These are phyloP conservation scores for Apiotrichum siamense DNA, from an alignment of 1,284 basidiomycete genomes.

Conservation along the genomic window DNA sequence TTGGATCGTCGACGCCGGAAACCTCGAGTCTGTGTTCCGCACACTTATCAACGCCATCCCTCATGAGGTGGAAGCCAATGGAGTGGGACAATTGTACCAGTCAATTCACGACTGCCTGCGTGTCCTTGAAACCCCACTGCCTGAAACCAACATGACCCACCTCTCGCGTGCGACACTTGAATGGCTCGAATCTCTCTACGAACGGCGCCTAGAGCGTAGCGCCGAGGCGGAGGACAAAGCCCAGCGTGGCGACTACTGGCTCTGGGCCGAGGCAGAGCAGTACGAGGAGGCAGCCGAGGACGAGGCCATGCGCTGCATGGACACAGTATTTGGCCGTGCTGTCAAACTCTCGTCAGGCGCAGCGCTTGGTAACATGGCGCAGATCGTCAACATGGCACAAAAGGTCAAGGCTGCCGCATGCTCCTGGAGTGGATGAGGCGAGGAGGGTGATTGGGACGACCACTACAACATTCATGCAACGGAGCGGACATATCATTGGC, in stretches of 20 bases:
- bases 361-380: conserved; percentile 7
- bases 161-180: conserved; percentile 11
- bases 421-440: no score
- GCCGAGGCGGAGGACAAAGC: neutral
- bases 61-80: conserved; percentile 63
- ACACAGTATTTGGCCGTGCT: conserved; percentile 12
- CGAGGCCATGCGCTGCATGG: conserved; percentile 17
- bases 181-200: conserved; percentile 13
- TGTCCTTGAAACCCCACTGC: conserved; percentile 51
- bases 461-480: no score
- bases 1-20: conserved; percentile 60
- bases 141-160: conserved; percentile 15
- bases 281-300: conserved; percentile 15
- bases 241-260: conserved; percentile 10
- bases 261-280: conserved; percentile 16
- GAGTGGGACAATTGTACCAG: conserved; percentile 56
- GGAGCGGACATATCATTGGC: no score
- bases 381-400: conserved; percentile 10
- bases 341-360: conserved; percentile 6
- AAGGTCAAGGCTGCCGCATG: conserved; percentile 10
- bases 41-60: conserved; percentile 62
- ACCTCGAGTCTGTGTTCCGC: conserved; percentile 63
- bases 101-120: conserved; percentile 63
- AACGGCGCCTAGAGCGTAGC: conserved; percentile 10
- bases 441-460: no score